phyloP scores from a whole-genome alignment of 2,329 filamentous ascomycete genomes.

The Sphaerulina vaccinii region DNA sequence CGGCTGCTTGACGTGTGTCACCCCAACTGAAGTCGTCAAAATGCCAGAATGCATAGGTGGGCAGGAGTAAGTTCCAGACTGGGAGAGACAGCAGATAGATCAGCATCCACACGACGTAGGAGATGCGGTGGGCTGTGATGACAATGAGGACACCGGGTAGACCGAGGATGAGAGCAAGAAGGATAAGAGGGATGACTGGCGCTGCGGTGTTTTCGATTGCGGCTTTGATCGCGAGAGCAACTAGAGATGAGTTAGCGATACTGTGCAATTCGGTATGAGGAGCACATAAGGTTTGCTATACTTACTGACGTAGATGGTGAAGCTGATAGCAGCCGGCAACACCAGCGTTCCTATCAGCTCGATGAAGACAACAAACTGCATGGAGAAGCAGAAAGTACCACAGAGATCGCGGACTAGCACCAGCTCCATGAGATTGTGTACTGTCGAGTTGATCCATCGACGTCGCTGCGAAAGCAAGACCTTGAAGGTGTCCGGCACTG shows the following conservation, averaged over 20 bases:
- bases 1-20: conserved; percentile 91
- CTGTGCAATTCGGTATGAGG: background rate
- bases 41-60: conserved; percentile 96
- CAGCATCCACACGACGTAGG: conserved; percentile 94
- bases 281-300: conserved; percentile 28
- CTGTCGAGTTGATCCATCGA: conserved; percentile 98
- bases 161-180: conserved; percentile 87
- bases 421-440: conserved; percentile 98
- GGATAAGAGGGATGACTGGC: conserved; percentile 85
- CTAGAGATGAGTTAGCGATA: conserved; percentile 47
- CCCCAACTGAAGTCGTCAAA: conserved; percentile 99
- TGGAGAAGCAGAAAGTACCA: conserved; percentile 98
- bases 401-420: conserved; percentile 93
- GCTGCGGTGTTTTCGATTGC: conserved; percentile 56
- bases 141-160: conserved; percentile 89
- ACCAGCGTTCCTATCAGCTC: conserved; percentile 94
- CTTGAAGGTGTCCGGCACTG: conserved; percentile 87
- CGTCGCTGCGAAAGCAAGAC: conserved; percentile 91
- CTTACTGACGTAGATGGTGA: conserved; percentile 94
- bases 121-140: conserved; percentile 86
- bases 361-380: conserved; percentile 98
- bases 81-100: conserved; percentile 92
- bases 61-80: conserved; percentile 96
- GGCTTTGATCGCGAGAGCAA: conserved; percentile 79
- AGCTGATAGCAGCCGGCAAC: conserved; percentile 90